phyloP scores from a whole-genome alignment of 495 filamentous ascomycete genomes.

The Xylaria grammica region DNA sequence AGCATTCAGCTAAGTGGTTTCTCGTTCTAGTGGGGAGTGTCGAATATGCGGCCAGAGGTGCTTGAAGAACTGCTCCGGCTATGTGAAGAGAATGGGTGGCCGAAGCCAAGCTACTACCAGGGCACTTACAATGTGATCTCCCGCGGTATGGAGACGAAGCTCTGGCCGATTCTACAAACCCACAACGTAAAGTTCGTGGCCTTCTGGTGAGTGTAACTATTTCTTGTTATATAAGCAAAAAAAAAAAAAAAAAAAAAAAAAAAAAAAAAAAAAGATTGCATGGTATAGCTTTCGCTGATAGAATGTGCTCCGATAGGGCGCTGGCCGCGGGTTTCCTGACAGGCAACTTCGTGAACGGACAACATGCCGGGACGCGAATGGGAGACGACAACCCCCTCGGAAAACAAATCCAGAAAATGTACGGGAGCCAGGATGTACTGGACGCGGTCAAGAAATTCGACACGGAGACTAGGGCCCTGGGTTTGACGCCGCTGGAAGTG shows the following conservation, averaged over 20 bases:
- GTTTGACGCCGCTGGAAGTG: slow-evolving; percentile 54
- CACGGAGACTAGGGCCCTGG: slow-evolving; percentile 48
- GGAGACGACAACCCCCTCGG: slow-evolving; percentile 35
- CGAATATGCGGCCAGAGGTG: slow-evolving; percentile 43
- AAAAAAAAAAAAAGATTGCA: too few species aligned
- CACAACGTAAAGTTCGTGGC: slow-evolving; percentile 56
- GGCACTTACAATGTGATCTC: slow-evolving; percentile 50
- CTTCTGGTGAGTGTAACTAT: slow-evolving; percentile 38
- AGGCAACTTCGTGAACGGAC: slow-evolving; percentile 38
- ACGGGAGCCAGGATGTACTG: slow-evolving; percentile 45
- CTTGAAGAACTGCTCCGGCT: slow-evolving; percentile 42
- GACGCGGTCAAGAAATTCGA: slow-evolving; percentile 53
- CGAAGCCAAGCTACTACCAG: slow-evolving; percentile 48
- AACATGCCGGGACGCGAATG: slow-evolving; percentile 49
- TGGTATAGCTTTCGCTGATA: background rate
- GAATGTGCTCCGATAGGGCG: background rate
- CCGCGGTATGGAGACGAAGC: slow-evolving; percentile 36
- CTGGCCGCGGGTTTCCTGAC: slow-evolving; percentile 56
- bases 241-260: too few species aligned
- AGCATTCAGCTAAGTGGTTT: background rate
- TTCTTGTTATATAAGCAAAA: background rate
- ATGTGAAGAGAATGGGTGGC: slow-evolving; percentile 44
- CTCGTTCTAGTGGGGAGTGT: slow-evolving; percentile 42
- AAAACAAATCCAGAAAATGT: slow-evolving; percentile 45
- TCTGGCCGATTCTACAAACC: slow-evolving; percentile 55